Conservation (phyloP, 139 green algal species). For the Prasinococcaceae sp. region DNA sequence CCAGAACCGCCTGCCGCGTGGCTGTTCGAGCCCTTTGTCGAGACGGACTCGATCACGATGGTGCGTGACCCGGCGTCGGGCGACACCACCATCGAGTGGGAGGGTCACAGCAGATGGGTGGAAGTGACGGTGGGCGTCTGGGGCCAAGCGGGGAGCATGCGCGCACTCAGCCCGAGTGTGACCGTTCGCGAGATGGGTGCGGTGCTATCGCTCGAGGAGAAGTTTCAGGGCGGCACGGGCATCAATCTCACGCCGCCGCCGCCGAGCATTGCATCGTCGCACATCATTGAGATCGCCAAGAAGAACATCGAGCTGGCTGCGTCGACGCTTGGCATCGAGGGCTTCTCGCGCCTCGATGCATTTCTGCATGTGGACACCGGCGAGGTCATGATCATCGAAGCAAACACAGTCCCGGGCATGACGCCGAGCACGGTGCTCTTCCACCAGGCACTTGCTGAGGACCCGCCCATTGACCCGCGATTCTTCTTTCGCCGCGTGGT, state of each 20-base stretch:
- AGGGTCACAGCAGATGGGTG: slow-evolving; percentile 34
- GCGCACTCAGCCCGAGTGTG: slow-evolving; percentile 26
- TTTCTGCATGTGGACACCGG: slow-evolving; percentile 48
- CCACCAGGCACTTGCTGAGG: slow-evolving; percentile 22
- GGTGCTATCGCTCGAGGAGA: slow-evolving; percentile 37
- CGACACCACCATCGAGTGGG: slow-evolving; percentile 19
- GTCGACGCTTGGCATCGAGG: slow-evolving; percentile 33
- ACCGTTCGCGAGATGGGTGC: slow-evolving; percentile 23
- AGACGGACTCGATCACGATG: slow-evolving; percentile 26
- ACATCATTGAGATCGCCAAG: not conserved
- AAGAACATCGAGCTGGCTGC: slow-evolving; percentile 32
- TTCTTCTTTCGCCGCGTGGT: not conserved
- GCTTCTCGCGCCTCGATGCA: slow-evolving; percentile 40
- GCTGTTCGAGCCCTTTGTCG: slow-evolving; percentile 44
- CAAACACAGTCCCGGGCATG: slow-evolving; percentile 40
- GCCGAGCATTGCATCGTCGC: slow-evolving; percentile 6
- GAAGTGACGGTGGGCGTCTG: slow-evolving; percentile 41
- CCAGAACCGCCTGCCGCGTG: slow-evolving; percentile 6
- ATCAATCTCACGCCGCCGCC: slow-evolving; percentile 41
- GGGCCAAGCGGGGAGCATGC: slow-evolving; percentile 29
- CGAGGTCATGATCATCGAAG: slow-evolving; percentile 46
- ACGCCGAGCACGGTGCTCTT: slow-evolving; percentile 37
- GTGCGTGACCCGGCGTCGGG: not conserved
- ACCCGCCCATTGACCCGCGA: not conserved
- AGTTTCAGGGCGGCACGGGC: slow-evolving; percentile 36